Base-by-base conservation (phyloP, 495 filamentous ascomycete species). In the Penicillium malachiteum region DNA sequence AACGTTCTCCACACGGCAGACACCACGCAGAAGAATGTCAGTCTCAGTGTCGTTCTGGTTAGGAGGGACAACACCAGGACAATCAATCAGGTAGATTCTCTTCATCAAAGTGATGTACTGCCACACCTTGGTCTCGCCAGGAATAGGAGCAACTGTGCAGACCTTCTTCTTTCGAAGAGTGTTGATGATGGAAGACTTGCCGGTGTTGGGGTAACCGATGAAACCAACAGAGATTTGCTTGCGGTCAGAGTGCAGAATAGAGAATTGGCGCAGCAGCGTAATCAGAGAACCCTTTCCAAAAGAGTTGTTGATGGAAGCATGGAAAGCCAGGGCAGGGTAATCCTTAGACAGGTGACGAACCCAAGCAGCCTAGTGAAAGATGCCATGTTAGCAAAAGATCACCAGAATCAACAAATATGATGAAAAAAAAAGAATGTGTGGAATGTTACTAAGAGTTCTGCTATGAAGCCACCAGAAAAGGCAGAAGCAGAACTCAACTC, bases 21-120 rank as follows among this genome's bases (percentile, higher is more conserved):
- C 91, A 56, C 95, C 94, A 54, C 91, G 82, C 37, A 98, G 83
- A n/a, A 98, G 77, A 51, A 97, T 90, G 57, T 96, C 93, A 66
- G 90, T 81, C 41, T 89, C 86, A 0, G 85, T 89, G 62, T 97
- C 93, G 41, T 83, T 82, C 43, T 78, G 77, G 59, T 85, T 93
- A 3, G 94, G 92, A 7, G 94, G 93, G 8, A 97, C 94, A 30
- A 98, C 90, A 62, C 94, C 94, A 35, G 94, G 94, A 64, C 94
- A 97, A 65, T 97, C 94, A 60, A 97, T 97, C 50, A 98, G 79
- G 68, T 96, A 97, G 41, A 98, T 97, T 48, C 95, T 80, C 70
- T 91, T 92, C 92, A 96, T 97, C 50, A 98, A 71, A 1, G 93
- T 97, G 54, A 98, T 88, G 59, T 96, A 97, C 70, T 98, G 92